A percentile compares a stretch with the other conserved stretches of the same genome.
Evolutionary conservation across 768 basidiomycete species (phyloP).

Genomic region (Butyriboletus loyo): DNA sequence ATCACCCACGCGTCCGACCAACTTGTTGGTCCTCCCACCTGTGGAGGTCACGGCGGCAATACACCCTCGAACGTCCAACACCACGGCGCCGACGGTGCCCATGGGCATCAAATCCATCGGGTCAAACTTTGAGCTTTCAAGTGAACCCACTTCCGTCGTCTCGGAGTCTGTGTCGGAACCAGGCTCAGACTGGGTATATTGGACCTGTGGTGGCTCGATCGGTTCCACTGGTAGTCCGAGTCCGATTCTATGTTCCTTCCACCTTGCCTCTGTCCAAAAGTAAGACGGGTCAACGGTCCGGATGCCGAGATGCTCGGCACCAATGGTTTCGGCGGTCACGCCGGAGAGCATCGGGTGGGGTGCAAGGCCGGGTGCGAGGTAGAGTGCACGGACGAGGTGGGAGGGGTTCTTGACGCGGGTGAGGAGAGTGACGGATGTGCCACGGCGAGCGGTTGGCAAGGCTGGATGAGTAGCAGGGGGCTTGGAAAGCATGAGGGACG

Average conservation of each 20-base stretch:
- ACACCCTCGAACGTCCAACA: conserved; percentile 70
- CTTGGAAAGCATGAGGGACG: conserved; percentile 76
- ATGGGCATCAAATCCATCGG: conserved; percentile 59
- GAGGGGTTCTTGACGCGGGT: conserved; percentile 72
- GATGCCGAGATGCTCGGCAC: conserved; percentile 47
- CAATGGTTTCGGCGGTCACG: conserved; percentile 57
- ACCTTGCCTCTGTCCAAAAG: conserved; percentile 71
- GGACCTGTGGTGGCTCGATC: conserved; percentile 32
- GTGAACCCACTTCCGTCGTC: conserved; percentile 17
- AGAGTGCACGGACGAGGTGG: conserved; percentile 64
- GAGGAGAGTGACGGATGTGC: conserved; percentile 61
- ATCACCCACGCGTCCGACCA: conserved; percentile 80
- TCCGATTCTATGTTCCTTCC: conserved; percentile 73
- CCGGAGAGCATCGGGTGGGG: conserved; percentile 76
- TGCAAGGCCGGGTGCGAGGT: conserved; percentile 58
- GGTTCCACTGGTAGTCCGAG: conserved; percentile 72
- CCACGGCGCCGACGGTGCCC: conserved; percentile 85
- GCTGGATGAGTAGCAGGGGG: conserved; percentile 65
- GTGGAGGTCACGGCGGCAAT: conserved; percentile 75
- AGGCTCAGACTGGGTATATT: conserved; percentile 9
- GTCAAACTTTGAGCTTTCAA: conserved; percentile 12
- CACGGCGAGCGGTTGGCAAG: conserved; percentile 58
- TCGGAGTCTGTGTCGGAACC: conserved; percentile 15
- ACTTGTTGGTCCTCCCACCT: conserved; percentile 80
- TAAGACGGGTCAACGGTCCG: conserved; percentile 70